Base-by-base conservation (phyloP, 495 filamentous ascomycete species). In the Penicillium fimorum region DNA sequence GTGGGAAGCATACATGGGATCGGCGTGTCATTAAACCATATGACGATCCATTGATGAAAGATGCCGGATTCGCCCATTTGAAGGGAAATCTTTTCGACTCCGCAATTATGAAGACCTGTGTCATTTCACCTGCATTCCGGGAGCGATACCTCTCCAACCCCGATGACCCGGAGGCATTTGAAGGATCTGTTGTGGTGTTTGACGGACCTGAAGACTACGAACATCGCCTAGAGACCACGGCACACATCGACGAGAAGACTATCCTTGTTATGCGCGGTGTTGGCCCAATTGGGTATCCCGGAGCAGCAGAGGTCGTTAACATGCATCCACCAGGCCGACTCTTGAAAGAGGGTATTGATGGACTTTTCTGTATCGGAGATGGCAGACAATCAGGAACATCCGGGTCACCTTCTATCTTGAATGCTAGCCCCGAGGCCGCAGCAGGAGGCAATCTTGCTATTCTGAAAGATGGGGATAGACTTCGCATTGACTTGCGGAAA, bases 401-500 rank as follows among this genome's bases (percentile, higher is more conserved):
- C n/a, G 77, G 74, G 3, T 81, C 77, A 1, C 78, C 78, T 12
- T 81, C 77, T 20, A 83, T 83, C 47, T 61, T 82, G 20, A 82
- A 82, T 56, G 79, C 79, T 15, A 81, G 77, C 47, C 82, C 82
- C 10, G 82, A 85, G 56, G 82, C 82, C 41, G 80, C 82, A n/a
- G 79, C 80, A 12, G 82, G 82, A 8, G 82, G 82, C 10, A 83
- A 83, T 32, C 70, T 85, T 18, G 81, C 74, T 33, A 63, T 85
- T 29, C 57, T 84, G 20, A 67, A 66, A 18, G 76, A 84, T 53
- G 82, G 82, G 12, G 82, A 85, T 58, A 74, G 69, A 46, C 63
- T 86, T 17, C 71, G 80, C 7, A 80, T 86, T 44, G 83, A 86
- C 57, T 64, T 84, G 53, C 79, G 70, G 51, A 79, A 78, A 57